Conservation (phyloP, 306 rosid species). For the Begonia masoniana region DNA sequence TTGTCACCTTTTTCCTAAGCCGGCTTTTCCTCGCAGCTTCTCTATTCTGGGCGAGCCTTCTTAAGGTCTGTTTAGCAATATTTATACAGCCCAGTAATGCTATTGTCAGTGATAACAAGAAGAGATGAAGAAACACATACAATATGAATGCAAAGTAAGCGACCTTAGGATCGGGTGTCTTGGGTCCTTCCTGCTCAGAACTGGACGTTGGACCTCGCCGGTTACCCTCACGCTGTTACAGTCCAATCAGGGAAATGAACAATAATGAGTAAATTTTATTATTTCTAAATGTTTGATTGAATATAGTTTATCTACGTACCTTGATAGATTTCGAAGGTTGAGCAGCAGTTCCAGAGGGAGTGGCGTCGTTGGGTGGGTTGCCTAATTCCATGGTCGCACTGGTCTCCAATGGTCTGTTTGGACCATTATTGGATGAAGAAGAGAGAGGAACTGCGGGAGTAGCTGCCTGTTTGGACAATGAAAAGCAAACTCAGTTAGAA, state of each 20-base stretch:
- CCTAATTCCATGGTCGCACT: neutral
- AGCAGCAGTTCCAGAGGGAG: neutral
- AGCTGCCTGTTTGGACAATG: neutral
- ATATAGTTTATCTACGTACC: neutral
- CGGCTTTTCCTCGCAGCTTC: conserved; percentile 99
- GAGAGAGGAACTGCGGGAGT: neutral
- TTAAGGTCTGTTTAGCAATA: conserved; percentile 50
- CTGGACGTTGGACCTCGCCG: neutral
- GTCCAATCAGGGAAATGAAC: neutral
- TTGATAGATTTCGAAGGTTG: neutral
- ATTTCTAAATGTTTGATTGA: neutral
- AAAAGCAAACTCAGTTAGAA: neutral
- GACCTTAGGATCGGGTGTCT: conserved; percentile 3
- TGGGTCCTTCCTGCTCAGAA: conserved; percentile 2
- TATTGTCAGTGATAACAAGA: neutral
- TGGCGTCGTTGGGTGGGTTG: neutral
- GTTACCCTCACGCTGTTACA: conserved; percentile 2
- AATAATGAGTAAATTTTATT: neutral
- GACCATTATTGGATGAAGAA: neutral
- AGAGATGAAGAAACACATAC: neutral
- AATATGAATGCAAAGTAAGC: neutral
- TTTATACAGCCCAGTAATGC: neutral
- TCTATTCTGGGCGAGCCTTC: conserved; percentile 96
- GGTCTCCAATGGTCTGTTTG: neutral
- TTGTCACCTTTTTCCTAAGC: conserved; percentile 70